A percentile compares a stretch with the other conserved stretches of the same genome.
phyloP scores from a whole-genome alignment of 768 basidiomycete species.

The Auricularia sp. region DNA sequence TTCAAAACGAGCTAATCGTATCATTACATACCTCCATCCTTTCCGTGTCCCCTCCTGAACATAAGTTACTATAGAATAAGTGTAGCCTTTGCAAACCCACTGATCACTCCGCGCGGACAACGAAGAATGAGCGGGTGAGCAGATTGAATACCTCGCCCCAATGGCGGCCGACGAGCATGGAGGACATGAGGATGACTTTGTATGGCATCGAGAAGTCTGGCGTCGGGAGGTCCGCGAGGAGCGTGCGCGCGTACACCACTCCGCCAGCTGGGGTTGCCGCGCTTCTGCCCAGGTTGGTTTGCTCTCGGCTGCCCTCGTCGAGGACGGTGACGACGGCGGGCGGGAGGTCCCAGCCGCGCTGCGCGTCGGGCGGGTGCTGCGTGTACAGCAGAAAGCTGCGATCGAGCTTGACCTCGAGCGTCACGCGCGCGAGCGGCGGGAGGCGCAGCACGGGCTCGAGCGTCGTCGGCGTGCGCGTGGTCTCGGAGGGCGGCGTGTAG shows the following conservation, averaged over 20 bases:
- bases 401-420: conserved; percentile 60
- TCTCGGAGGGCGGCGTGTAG: conserved; percentile 59
- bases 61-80: too few species aligned
- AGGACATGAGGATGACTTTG: conserved; percentile 96
- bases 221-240: conserved; percentile 87
- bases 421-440: conserved; percentile 56
- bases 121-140: conserved; percentile 67
- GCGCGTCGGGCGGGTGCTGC: conserved; percentile 92
- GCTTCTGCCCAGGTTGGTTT: too few species aligned
- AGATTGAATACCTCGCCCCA: conserved; percentile 90
- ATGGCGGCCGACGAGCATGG: conserved; percentile 80
- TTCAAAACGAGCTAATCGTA: too few species aligned
- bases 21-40: too few species aligned
- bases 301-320: too few species aligned
- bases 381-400: conserved; percentile 88
- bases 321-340: conserved; percentile 56
- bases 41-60: too few species aligned
- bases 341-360: conserved; percentile 89
- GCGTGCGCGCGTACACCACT: conserved; percentile 66
- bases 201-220: conserved; percentile 99
- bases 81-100: too few species aligned
- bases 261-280: not conserved
- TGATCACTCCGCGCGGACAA: conserved; percentile 4
- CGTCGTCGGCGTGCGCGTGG: conserved; percentile 59
- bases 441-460: conserved; percentile 61